A percentile compares a stretch with the other conserved stretches of the same genome.
Conservation (phyloP, 768 basidiomycete genomes). For the Fomitopsis serialis region DNA sequence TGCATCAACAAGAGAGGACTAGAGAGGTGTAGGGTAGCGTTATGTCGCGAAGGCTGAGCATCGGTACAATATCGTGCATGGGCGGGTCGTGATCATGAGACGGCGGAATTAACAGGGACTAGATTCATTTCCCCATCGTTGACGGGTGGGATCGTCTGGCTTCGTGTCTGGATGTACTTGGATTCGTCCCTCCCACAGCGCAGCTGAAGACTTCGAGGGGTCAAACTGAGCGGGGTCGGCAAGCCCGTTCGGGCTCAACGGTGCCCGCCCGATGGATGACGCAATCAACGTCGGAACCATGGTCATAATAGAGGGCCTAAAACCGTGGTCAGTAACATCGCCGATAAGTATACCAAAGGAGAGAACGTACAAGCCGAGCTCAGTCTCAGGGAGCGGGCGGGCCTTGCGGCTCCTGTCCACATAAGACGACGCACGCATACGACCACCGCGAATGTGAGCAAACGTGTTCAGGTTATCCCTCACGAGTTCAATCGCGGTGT, state of each 20-base stretch:
- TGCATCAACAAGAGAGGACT: no score
- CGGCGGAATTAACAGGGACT: not conserved
- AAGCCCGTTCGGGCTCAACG: conserved; percentile 44
- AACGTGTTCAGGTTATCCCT: conserved; percentile 86
- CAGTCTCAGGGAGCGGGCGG: conserved; percentile 42
- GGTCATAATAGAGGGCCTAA: conserved; percentile 62
- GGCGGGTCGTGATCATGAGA: not conserved
- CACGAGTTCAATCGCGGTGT: conserved; percentile 73
- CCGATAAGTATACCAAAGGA: conserved; percentile 15
- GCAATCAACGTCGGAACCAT: conserved; percentile 75
- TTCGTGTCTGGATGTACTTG: conserved; percentile 86
- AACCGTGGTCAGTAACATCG: conserved; percentile 22
- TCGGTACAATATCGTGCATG: not conserved
- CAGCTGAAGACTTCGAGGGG: conserved; percentile 77
- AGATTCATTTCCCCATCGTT: conserved; percentile 14
- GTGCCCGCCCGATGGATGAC: conserved; percentile 65
- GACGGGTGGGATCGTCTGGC: conserved; percentile 49
- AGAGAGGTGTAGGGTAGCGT: not conserved
- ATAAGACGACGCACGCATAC: conserved; percentile 79
- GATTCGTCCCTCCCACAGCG: conserved; percentile 79
- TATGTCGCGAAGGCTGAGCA: not conserved
- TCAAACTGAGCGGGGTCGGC: conserved; percentile 74
- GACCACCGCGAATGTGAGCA: conserved; percentile 80
- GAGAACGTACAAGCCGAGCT: conserved; percentile 39
- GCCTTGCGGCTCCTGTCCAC: conserved; percentile 75